phyloP scores from a whole-genome alignment of 768 basidiomycete genomes.

The Tephrocybe rancida region DNA sequence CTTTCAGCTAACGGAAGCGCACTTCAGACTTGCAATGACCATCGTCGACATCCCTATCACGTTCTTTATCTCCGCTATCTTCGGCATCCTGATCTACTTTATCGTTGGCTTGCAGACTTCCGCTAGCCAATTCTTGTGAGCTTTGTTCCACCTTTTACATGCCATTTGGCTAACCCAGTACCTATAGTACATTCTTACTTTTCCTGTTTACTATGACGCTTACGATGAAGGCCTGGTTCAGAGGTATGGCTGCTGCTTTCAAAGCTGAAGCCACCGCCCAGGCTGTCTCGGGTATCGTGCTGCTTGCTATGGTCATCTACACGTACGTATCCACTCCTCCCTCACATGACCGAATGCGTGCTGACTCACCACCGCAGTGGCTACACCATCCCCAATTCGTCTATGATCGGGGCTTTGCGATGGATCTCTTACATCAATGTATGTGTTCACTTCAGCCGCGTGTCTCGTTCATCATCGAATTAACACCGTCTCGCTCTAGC shows the following conservation, averaged over 20 bases:
- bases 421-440: conserved; percentile 72
- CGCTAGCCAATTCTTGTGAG: conserved; percentile 69
- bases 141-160: conserved; percentile 3
- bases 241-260: conserved; percentile 63
- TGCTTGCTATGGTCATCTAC: conserved; percentile 58
- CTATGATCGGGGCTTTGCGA: conserved; percentile 68
- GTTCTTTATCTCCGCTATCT: conserved; percentile 44
- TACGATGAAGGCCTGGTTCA: conserved; percentile 78
- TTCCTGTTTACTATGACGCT: conserved; percentile 60
- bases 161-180: background rate
- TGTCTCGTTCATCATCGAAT: background rate
- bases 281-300: conserved; percentile 44
- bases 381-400: conserved; percentile 59
- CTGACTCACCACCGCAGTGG: conserved; percentile 30
- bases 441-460: conserved; percentile 12
- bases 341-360: background rate
- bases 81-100: conserved; percentile 60
- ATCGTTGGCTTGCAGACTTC: conserved; percentile 56
- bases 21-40: conserved; percentile 52
- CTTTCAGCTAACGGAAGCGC: background rate
- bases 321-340: conserved; percentile 38
- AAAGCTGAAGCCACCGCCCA: conserved; percentile 63
- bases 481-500: conserved; percentile 36
- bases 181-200: conserved; percentile 55
- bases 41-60: conserved; percentile 65